Evolutionary conservation across 2,329 filamentous ascomycete species (phyloP), one percentile per base, ranked within the genome.

Genomic region (Polychaeton citri): DNA sequence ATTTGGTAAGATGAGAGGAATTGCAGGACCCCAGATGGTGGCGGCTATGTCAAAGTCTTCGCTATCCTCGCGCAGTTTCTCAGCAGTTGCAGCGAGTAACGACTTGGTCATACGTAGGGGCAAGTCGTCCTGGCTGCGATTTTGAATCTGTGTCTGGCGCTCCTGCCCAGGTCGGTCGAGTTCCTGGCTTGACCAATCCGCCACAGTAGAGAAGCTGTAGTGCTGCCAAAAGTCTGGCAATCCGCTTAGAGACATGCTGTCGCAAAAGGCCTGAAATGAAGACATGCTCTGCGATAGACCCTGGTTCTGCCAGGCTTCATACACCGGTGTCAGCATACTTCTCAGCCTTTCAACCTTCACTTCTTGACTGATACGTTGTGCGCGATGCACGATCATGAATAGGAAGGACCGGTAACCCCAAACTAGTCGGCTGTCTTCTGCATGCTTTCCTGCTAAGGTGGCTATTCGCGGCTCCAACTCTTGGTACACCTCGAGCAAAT

Each of bases 351-450:
- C 66, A 36, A 87, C 68, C 40, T 87, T 81, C 21, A 74, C 61
- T n/a, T 68, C 66, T 13, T 72, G 69, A 45, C 92, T 79, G 21
- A 96, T 69, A 30, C 76, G 77, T 16, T 71, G 78, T 21, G 85
- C 78, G 40, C 90, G 84, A 58, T 96, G 88, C 49, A 81, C 79
- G 43, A 98, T 90, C 40, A 93, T 90, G 55, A 98, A 92, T 1
- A 96, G 68, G 43, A 96, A 88, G 7, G 86, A 88, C 47, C 78
- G 82, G 50, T 92, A 87, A 2, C 87, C 84, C 51, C 90, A 79
- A 38, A 83, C 76, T 20, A 87, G 74, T 52, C 87, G 85, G 49
- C 88, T 80, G 50, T 95, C 88, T 19, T 81, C 63, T 36, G 72
- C 71, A 19, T 81, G 75, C 33, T 81, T 74, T 42, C 76, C 68